phyloP scores from a whole-genome alignment of 805 yeast species.

The Clavispora vitiphila region DNA sequence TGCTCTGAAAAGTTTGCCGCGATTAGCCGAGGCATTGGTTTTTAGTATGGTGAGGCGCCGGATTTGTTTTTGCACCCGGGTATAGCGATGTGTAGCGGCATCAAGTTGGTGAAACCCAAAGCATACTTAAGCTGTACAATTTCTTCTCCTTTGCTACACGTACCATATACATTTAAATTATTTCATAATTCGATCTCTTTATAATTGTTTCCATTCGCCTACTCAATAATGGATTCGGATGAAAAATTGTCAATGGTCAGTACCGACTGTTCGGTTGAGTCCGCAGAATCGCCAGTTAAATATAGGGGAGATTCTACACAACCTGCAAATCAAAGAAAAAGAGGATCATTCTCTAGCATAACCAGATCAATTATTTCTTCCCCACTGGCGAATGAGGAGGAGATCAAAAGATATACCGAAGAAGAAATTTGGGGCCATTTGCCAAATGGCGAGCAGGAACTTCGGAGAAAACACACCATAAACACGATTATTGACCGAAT shows the following conservation, averaged over 20 bases:
- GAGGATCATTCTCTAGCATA: conserved; percentile 1
- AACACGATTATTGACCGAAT: conserved; percentile 24
- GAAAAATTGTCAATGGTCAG: not conserved
- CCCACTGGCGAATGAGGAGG: not conserved
- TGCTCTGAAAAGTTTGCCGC: conserved; percentile 2
- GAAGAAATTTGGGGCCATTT: conserved; percentile 31
- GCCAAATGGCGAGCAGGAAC: conserved; percentile 24
- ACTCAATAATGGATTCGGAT: not conserved
- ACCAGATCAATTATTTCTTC: not conserved
- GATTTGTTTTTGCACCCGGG: conserved; percentile 1
- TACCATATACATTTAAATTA: not conserved
- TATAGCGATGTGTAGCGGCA: not conserved
- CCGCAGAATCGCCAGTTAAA: not conserved
- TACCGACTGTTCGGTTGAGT: not conserved
- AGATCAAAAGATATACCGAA: conserved; percentile 11
- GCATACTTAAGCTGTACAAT: not conserved
- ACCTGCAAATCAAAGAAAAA: not conserved
- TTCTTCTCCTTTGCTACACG: not conserved
- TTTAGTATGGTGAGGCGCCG: not conserved
- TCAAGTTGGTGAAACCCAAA: not conserved
- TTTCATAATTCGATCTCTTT: not conserved
- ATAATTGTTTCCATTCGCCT: not conserved
- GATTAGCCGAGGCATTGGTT: conserved; percentile 8
- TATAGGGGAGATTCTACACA: not conserved
- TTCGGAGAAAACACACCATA: conserved; percentile 29